Base-by-base conservation (phyloP, 345 rosid genomes). In the Trapa bicornis region DNA sequence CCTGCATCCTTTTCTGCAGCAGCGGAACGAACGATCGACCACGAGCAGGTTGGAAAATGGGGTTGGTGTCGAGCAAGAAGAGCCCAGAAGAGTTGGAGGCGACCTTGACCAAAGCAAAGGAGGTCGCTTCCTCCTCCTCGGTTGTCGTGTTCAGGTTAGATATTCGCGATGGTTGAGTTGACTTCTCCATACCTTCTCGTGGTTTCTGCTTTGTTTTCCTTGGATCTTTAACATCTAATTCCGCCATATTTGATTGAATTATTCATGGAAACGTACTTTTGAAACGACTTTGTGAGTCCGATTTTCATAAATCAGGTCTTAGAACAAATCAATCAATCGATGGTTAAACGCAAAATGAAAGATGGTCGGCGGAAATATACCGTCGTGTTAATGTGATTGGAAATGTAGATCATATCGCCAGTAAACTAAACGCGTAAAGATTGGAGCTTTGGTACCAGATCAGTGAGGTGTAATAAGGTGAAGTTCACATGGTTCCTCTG, bases 71-170 rank as follows among this genome's bases (percentile, higher is more conserved):
- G 48, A 45, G 64, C 74, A 67, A 69, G 35, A 65, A 61, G 66
- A 84, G 67, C 77, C 75, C 81, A 67, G 83, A 84, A 78, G 87
- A 84, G 65, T 68, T 73, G 52, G 77, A 80, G 52, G 56, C 68
- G 65, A 79, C 77, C 38, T 41, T 76, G 56, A 63, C 65, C 76
- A 85, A 86, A 65, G 87, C 84, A 48, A 81, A 83, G 75, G 86
- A 80, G 73, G 74, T 83, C 66, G 81, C 79, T 39, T 65, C 88
- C 37, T 75, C 84, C 45, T 71, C 77, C 39, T 87, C 89, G 0
- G 89, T 85, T 41, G 81, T 89, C 22, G 83, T 85, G 62, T 89
- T 89, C 80, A 87, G 84, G 88, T 84, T 0, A 5, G 8, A 2
- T 6, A 54, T 63, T 68, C 16, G 29, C 15, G 5, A n/a, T 16